Conservation (phyloP, 176 grass and related monocot species). For the Chrysopogon serrulatus region DNA sequence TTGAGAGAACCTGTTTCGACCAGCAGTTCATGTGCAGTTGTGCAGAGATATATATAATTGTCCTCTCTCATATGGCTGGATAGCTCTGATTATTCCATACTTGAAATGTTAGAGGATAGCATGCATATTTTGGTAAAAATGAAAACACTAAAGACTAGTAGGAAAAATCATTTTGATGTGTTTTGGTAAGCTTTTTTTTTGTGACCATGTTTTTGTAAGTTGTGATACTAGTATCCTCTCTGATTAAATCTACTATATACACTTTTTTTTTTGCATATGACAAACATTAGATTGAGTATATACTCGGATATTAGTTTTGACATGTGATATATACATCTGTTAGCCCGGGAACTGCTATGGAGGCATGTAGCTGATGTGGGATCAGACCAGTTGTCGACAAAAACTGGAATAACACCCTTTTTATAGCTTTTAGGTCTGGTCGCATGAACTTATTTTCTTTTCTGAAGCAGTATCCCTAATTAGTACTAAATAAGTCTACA, state of each 20-base stretch:
- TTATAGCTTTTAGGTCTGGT: neutral
- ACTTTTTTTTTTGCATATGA: neutral
- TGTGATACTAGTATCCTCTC: neutral
- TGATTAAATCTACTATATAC: neutral
- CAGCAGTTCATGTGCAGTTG: neutral
- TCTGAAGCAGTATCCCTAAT: neutral
- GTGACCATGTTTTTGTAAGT: neutral
- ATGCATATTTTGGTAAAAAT: neutral
- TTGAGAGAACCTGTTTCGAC: neutral
- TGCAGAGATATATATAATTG: neutral
- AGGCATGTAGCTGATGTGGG: neutral
- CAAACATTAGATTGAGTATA: neutral
- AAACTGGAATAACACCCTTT: neutral
- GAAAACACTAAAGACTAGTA: neutral
- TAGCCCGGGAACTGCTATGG: neutral
- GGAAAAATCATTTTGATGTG: neutral
- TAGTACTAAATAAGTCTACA: neutral
- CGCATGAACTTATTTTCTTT: neutral
- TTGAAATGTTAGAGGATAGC: neutral
- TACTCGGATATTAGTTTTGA: neutral
- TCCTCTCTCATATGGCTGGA: neutral
- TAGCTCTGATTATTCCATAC: neutral
- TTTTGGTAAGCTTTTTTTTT: neutral
- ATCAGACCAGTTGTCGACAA: neutral
- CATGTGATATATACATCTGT: neutral